Conservation (phyloP, 2,329 filamentous ascomycete genomes). For the Stagonosporopsis rhizophila region DNA sequence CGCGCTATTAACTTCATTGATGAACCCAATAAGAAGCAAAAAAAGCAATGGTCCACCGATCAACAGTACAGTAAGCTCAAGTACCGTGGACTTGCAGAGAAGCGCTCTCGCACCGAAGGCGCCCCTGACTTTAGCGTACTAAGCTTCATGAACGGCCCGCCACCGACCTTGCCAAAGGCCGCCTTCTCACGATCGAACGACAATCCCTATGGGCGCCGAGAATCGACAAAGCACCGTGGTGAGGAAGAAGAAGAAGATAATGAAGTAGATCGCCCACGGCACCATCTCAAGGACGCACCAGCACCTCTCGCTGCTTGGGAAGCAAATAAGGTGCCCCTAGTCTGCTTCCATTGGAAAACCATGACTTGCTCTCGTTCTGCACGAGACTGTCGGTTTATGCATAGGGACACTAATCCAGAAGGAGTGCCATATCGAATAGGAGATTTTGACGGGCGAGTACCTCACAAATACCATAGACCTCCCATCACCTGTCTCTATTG, state of each 20-base stretch:
- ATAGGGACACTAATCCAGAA: slow-evolving; percentile 30
- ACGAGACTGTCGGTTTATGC: slow-evolving; percentile 36
- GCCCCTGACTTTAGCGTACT: slow-evolving; percentile 35
- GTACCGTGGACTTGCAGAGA: slow-evolving; percentile 27
- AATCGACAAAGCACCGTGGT: slow-evolving; percentile 22
- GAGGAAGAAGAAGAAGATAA: slow-evolving; percentile 22
- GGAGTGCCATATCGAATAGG: slow-evolving; percentile 27
- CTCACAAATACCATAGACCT: slow-evolving; percentile 35
- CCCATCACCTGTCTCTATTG: slow-evolving; percentile 41
- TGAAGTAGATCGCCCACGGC: slow-evolving; percentile 9
- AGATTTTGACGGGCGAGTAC: slow-evolving; percentile 26
- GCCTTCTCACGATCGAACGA: slow-evolving; percentile 5
- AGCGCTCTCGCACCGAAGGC: slow-evolving; percentile 31
- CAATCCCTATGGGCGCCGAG: slow-evolving; percentile 36
- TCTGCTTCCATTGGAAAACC: slow-evolving; percentile 40
- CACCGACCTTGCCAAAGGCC: slow-evolving; percentile 12
- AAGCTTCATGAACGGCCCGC: slow-evolving; percentile 33
- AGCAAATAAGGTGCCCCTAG: slow-evolving; percentile 36
- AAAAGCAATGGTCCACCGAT: slow-evolving; percentile 22
- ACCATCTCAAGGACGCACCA: neutral
- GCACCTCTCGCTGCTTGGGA: slow-evolving; percentile 31
- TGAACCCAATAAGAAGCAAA: slow-evolving; percentile 20
- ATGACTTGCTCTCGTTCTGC: slow-evolving; percentile 27
- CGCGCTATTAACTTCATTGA: slow-evolving; percentile 38
- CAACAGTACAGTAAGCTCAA: slow-evolving; percentile 29